Evolutionary conservation across 2,329 filamentous ascomycete species (phyloP), one percentile per base, ranked within the genome.

Genomic region (Cucurbitaria berberidis): DNA sequence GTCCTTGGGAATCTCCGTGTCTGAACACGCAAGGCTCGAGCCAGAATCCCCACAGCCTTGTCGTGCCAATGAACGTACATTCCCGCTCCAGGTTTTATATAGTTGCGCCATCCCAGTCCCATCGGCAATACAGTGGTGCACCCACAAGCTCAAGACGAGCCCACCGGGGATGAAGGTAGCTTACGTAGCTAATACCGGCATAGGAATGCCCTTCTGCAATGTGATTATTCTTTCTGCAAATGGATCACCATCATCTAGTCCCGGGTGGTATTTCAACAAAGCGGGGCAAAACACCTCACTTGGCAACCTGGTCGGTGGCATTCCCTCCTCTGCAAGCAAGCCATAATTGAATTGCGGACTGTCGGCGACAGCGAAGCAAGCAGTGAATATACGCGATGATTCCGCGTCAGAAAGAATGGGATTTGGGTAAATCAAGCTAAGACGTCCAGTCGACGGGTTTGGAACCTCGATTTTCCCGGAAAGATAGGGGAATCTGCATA

Each of bases 111-210:
- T 55, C 0, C 62, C 63, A 3, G 39, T 53, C 5, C 61, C 63
- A 41, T 69, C 67, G 9, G 57, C 30, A 15, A 63, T 55, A 22
- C 49, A 56, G 48, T 73, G 69, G 49, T 69, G 58, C 8, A 55
- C 50, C 53, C 67, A 70, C 1, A 64, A 45, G 36, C 67, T 70
- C 18, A 72, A 40, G 8, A 71, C 52, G 8, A 71, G 51, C 1
- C 69, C 69, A n/a, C 64, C 65, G 1, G 56, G 58, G 15, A 71
- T 61, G 41, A 69, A 71, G 9, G 55, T 64, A 8, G 62, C 63
- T 41, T 69, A 63, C 2, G 60, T 45, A 8, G 61, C 60, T 11
- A 72, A 53, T 6, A 53, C 61, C 2, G 68, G 65, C 8, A 65
- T 42, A 2, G 57, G 45, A 6, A 38, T 15, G 13, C 39, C 46